Percentiles rank a stretch among this genome's conserved stretches.
phyloP scores from a whole-genome alignment of 2,329 filamentous ascomycete genomes.

The Laburnicola sp. region DNA sequence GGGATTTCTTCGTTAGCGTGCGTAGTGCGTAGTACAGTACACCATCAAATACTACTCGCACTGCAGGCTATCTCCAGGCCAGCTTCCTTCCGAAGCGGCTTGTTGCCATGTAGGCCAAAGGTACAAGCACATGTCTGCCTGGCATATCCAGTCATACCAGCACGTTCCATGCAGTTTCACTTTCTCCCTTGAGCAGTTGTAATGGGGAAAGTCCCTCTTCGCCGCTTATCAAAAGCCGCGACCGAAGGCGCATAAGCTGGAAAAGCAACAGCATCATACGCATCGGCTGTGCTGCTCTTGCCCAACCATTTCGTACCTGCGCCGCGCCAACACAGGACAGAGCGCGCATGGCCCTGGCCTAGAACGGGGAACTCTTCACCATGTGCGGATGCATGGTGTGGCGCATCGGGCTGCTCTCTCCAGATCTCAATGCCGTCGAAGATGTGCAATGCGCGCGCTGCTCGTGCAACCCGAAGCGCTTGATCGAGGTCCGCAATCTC shows the following conservation, averaged over 20 bases:
- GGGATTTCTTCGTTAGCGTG: no score
- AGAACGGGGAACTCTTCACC: conserved; percentile 32
- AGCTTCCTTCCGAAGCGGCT: no score
- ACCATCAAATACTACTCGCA: no score
- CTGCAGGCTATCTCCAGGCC: no score
- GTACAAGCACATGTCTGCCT: no score
- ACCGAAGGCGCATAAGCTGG: neutral
- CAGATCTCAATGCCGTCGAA: conserved; percentile 65
- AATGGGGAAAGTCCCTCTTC: no score
- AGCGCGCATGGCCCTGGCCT: conserved; percentile 49
- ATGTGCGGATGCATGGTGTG: neutral
- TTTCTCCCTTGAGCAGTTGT: no score
- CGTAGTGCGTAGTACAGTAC: no score
- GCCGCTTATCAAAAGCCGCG: neutral
- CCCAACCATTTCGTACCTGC: conserved; percentile 34
- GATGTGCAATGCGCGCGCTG: conserved; percentile 38
- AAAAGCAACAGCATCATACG: neutral
- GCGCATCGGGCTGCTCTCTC: conserved; percentile 60
- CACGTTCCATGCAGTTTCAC: no score
- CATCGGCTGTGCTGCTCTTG: neutral
- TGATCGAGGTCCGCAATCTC: conserved; percentile 74
- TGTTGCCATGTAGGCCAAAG: no score
- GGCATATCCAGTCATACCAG: no score
- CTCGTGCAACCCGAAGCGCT: conserved; percentile 63
- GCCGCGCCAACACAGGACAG: conserved; percentile 49